phyloP scores from a whole-genome alignment of 2,329 filamentous ascomycete species.

The Fusarium sp. region DNA sequence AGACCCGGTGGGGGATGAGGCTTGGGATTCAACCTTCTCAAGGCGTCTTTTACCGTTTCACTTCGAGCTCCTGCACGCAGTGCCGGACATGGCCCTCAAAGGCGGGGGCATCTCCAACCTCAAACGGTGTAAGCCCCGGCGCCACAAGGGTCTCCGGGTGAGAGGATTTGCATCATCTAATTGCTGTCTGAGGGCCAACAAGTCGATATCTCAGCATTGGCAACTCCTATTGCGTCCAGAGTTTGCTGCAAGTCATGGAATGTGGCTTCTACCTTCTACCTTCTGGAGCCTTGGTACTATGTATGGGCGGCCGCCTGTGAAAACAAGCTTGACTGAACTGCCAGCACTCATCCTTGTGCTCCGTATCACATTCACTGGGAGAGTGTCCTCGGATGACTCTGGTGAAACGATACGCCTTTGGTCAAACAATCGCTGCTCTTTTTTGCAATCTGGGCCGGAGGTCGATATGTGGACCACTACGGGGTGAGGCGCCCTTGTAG shows the following conservation, averaged over 20 bases:
- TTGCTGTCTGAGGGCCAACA: slow-evolving; percentile 2
- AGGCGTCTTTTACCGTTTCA: slow-evolving; percentile 36
- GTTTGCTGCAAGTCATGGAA: slow-evolving; percentile 5
- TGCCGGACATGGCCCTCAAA: slow-evolving; percentile 28
- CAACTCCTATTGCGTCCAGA: slow-evolving; percentile 4
- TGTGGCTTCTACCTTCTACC: neutral
- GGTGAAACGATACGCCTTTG: neutral
- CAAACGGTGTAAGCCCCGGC: slow-evolving; percentile 35
- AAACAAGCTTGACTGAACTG: neutral
- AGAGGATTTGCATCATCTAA: slow-evolving; percentile 7
- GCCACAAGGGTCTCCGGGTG: slow-evolving; percentile 27
- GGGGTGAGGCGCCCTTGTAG: neutral
- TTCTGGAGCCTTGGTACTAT: slow-evolving; percentile 18
- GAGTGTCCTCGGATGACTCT: slow-evolving; percentile 6
- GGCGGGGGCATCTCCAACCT: slow-evolving; percentile 28
- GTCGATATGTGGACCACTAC: neutral
- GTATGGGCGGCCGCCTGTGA: slow-evolving; percentile 2
- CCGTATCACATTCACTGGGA: neutral
- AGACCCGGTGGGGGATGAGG: slow-evolving; percentile 21
- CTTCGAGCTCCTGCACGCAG: slow-evolving; percentile 14
- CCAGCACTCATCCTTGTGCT: neutral
- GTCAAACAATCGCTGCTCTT: neutral
- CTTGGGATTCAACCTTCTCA: slow-evolving; percentile 31
- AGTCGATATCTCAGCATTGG: slow-evolving; percentile 9
- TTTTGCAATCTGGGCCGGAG: neutral